Conservation (phyloP, 2,329 filamentous ascomycete genomes). For the Xylariaceae sp. region DNA sequence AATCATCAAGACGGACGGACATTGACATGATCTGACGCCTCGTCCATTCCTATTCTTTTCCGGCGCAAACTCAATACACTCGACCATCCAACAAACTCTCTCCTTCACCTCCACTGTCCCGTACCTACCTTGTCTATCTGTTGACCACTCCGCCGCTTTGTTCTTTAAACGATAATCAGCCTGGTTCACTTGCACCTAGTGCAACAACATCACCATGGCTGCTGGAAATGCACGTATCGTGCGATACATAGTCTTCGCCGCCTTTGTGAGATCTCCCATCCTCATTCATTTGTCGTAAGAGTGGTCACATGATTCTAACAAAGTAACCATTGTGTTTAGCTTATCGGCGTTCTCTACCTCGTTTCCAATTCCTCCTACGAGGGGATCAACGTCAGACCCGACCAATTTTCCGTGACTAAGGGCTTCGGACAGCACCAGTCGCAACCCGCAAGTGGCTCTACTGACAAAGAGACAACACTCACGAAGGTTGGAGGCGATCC, state of each 20-base stretch:
- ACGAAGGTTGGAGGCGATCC: constrained; percentile 22
- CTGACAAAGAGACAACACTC: constrained; percentile 21
- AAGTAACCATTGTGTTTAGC: constrained; percentile 40
- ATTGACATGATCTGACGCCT: too few species aligned
- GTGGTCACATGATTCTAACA: too few species aligned
- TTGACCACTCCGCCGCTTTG: too few species aligned
- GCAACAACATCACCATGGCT: constrained; percentile 45
- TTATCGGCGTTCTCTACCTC: constrained; percentile 75
- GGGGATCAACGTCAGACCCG: constrained; percentile 43
- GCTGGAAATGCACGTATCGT: constrained; percentile 69
- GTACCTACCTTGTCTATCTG: too few species aligned
- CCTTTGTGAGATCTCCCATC: constrained; percentile 62
- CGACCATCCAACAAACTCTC: too few species aligned
- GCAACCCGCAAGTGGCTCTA: constrained; percentile 33
- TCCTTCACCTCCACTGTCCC: too few species aligned
- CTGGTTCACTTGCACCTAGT: not conserved
- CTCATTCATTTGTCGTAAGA: not conserved
- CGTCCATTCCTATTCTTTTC: too few species aligned
- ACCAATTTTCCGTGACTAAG: constrained; percentile 25
- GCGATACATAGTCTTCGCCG: constrained; percentile 75
- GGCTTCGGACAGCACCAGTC: not conserved
- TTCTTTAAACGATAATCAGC: too few species aligned
- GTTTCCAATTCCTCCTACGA: constrained; percentile 59
- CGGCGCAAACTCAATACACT: too few species aligned
- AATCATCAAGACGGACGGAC: too few species aligned